A percentile compares a stretch with the other conserved stretches of the same genome.
phyloP scores from a whole-genome alignment of 331 rosid species.

The Saraca asoca region DNA sequence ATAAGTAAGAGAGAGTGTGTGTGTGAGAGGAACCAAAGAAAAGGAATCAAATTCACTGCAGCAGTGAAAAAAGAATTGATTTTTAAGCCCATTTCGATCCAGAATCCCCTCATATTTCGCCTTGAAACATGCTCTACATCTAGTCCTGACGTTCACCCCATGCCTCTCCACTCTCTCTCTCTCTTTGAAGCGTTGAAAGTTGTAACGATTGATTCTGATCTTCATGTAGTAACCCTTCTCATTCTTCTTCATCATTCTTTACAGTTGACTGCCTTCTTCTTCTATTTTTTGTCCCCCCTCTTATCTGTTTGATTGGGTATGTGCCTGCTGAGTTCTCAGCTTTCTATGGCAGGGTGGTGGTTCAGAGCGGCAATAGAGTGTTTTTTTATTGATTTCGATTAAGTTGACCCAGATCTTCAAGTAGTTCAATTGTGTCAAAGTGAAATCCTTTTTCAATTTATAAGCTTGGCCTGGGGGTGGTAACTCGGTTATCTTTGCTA shows the following conservation, averaged over 20 bases:
- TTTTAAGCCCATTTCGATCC: constrained; percentile 47
- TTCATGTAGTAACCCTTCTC: not conserved
- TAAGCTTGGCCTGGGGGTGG: constrained; percentile 4
- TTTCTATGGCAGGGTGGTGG: constrained; percentile 16
- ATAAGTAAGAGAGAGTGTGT: not conserved
- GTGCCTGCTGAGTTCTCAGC: not conserved
- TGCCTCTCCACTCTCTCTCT: constrained; percentile 15
- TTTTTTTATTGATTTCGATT: constrained; percentile 26
- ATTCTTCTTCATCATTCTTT: not conserved
- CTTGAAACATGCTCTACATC: constrained; percentile 34
- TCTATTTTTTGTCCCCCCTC: not conserved
- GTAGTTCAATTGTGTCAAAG: constrained; percentile 29
- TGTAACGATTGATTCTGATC: not conserved
- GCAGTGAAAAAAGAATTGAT: constrained; percentile 10
- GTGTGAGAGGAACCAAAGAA: not conserved
- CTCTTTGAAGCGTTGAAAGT: constrained; percentile 21
- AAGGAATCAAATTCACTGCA: constrained; percentile 29
- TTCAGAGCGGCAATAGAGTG: constrained; percentile 28
- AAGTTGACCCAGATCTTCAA: constrained; percentile 49
- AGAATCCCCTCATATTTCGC: constrained; percentile 46
- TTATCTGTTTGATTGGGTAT: not conserved
- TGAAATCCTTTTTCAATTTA: constrained; percentile 25
- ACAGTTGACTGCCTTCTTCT: constrained; percentile 4
- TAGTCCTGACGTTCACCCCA: constrained; percentile 42
- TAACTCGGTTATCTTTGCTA: constrained; percentile 24